These are phyloP conservation scores for Jatropha podagrica DNA, from an alignment of 441 rosid species.

Conservation along the genomic window DNA sequence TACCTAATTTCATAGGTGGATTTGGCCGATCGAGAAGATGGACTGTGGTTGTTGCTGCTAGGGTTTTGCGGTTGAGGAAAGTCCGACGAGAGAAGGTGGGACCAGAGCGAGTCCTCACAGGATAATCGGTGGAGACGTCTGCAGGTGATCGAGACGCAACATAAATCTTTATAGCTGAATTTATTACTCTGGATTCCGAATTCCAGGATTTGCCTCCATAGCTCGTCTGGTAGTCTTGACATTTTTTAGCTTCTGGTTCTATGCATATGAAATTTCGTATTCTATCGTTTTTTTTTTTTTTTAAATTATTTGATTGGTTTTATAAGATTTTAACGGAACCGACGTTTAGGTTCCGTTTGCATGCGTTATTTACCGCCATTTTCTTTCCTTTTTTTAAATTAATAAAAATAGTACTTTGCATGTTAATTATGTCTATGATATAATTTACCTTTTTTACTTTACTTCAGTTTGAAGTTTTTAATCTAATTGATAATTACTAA, in stretches of 20 bases:
- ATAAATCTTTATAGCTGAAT: conserved; percentile 61
- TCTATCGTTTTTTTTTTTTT: no score
- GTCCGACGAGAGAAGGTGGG: conserved; percentile 49
- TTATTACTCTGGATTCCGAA: conserved; percentile 42
- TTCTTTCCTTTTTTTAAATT: no score
- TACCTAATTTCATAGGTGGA: conserved; percentile 55
- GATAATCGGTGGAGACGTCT: conserved; percentile 71
- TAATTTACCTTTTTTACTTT: no score
- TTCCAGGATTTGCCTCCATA: conserved; percentile 70
- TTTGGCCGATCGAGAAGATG: conserved; percentile 32
- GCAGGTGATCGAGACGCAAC: conserved; percentile 76
- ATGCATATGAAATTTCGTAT: background rate
- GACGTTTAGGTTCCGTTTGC: no score
- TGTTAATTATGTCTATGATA: no score
- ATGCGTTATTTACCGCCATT: no score
- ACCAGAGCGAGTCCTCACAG: conserved; percentile 66
- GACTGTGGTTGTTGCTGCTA: background rate
- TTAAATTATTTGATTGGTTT: background rate
- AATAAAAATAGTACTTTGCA: no score
- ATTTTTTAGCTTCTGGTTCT: conserved; percentile 3
- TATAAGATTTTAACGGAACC: background rate
- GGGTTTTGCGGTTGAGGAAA: conserved; percentile 37
- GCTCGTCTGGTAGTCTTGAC: conserved; percentile 68
- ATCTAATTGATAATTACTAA: no score
- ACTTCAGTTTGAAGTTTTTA: no score